A percentile compares a stretch with the other conserved stretches of the same genome.
These are phyloP conservation scores for Moesziomyces sp. DNA, from an alignment of 1,284 basidiomycete genomes.

Conservation along the genomic window DNA sequence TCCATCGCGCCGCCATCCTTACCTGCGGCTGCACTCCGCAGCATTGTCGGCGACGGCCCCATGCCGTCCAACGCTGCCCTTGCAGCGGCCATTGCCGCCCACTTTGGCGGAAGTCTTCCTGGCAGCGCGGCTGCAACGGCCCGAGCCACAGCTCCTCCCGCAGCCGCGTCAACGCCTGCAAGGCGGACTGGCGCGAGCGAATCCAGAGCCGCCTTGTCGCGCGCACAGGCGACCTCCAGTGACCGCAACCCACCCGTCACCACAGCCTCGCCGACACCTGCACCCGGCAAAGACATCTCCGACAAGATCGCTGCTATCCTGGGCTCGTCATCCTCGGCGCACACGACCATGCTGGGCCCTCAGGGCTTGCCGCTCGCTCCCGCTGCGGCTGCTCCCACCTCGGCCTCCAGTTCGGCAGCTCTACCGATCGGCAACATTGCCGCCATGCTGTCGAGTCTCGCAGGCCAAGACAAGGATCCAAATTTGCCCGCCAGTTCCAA, in stretches of 20 bases:
- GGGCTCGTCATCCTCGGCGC: constrained; percentile 30
- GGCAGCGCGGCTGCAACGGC: constrained; percentile 13
- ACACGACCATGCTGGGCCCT: constrained; percentile 43
- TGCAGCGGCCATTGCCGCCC: constrained; percentile 44
- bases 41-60: constrained; percentile 46
- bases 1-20: constrained; percentile 10
- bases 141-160: constrained; percentile 3
- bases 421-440: constrained; percentile 42
- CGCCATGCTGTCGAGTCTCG: constrained; percentile 37
- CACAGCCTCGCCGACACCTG: not conserved
- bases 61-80: constrained; percentile 50
- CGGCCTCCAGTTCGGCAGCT: not conserved
- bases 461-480: constrained; percentile 5
- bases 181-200: not conserved
- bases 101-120: constrained; percentile 42
- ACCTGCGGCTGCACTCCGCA: constrained; percentile 29
- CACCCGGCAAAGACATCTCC: constrained; percentile 36
- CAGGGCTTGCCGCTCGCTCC: constrained; percentile 44
- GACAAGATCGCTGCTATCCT: constrained; percentile 47
- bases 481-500: constrained; percentile 4
- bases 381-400: constrained; percentile 14
- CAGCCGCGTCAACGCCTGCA: constrained; percentile 2
- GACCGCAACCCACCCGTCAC: constrained; percentile 7
- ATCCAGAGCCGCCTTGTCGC: not conserved
- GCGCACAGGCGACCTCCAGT: not conserved